Percentiles rank a stretch among this genome's conserved stretches.
These are phyloP conservation scores for Phanerodontia chrysosporium DNA, from an alignment of 768 basidiomycete genomes.

Conservation along the genomic window DNA sequence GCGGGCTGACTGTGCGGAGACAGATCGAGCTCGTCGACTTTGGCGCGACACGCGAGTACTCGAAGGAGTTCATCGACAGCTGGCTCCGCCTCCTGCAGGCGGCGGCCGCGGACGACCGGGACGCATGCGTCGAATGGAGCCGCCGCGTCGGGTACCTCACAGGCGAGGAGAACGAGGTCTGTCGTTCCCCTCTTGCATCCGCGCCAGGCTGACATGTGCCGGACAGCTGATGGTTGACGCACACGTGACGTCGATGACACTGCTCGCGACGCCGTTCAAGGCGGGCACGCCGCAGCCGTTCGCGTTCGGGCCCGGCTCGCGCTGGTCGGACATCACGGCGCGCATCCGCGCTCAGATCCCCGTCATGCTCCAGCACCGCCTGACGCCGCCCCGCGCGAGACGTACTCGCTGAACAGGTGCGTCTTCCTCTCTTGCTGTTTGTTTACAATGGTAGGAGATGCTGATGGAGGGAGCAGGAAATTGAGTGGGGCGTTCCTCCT, in stretches of 20 bases:
- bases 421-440: conserved; percentile 15
- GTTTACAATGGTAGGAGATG: not conserved
- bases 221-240: conserved; percentile 78
- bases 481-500: conserved; percentile 79
- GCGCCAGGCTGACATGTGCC: not conserved
- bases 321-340: conserved; percentile 69
- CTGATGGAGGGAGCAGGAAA: conserved; percentile 46
- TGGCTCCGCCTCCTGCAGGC: conserved; percentile 86
- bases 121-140: conserved; percentile 68
- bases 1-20: too few relatives aligned
- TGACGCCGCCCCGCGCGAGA: conserved; percentile 94
- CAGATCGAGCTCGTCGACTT: conserved; percentile 92
- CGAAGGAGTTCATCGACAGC: conserved; percentile 78
- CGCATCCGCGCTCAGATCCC: conserved; percentile 81
- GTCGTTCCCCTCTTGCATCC: conserved; percentile 4
- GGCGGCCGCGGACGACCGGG: conserved; percentile 64
- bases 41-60: conserved; percentile 88
- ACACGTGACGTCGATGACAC: conserved; percentile 76
- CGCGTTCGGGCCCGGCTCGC: conserved; percentile 64
- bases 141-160: conserved; percentile 85
- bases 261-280: conserved; percentile 86
- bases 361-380: conserved; percentile 80
- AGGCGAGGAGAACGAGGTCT: conserved; percentile 78
- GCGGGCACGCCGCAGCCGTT: conserved; percentile 62
- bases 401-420: conserved; percentile 88